Base-by-base conservation (phyloP, 345 rosid genomes). In the Ceriops tagal region DNA sequence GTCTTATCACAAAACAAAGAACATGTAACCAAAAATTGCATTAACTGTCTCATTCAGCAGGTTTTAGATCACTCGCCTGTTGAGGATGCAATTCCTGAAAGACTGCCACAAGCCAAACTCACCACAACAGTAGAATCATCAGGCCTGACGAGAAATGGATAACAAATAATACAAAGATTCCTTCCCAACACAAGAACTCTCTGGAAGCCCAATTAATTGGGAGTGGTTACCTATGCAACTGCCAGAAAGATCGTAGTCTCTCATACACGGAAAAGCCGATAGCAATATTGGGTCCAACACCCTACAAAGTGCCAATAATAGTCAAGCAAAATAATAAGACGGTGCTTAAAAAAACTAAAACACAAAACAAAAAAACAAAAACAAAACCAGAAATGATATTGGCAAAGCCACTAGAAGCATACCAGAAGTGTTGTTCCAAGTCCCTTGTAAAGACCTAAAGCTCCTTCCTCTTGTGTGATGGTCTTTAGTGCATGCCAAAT, bases 71-170 rank as follows among this genome's bases (percentile, higher is more conserved):
- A 80, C 78, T 86, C 77, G 87, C 97, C 97, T 69, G 99, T 95
- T 65, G 99, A 92, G 53, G 99, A 88, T 30, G 89, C 99, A 77
- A 95, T 83, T 76, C 99, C 97, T 49, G 99, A 95, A 59, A 92
- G 85, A 75, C 99, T 95, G 79, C 97, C 99, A 77, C 96, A 95
- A 35, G 96, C 92, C 67, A 95, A 83, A 78, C 99, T 90, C 64
- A 88, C 83, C 46, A 81, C 73, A 30, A 82, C 72, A 35, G 86
- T 70, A 64, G 97, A 82, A 86, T 95, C 98, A 59, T 87, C 65
- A 9, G 96, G 96, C 84, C 99, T 95, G 10, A 19, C 24, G 3
- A 5, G 80, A 70, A 30, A 21, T 37, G 59, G 67, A 57, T 10
- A 32, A 64, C 31, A 27, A 5, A 55, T 51, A 62, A 8, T 28